Conservation (phyloP, 305 asterid species). For the Andrographis paniculata region DNA sequence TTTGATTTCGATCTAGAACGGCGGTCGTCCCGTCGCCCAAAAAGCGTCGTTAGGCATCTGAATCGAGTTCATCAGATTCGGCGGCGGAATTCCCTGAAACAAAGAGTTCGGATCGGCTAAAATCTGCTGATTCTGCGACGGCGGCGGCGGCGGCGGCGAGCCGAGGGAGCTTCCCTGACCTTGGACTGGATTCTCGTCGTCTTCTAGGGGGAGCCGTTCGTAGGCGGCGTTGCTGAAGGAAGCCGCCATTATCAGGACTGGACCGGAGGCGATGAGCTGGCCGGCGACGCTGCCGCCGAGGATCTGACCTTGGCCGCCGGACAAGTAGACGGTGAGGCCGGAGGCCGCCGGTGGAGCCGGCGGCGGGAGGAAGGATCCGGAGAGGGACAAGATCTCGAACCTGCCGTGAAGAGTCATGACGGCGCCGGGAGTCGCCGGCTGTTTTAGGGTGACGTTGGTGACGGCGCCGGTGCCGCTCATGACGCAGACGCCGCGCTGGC, state of each 20-base stretch:
- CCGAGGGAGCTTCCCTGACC: constrained; percentile 35
- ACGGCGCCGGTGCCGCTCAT: constrained; percentile 64
- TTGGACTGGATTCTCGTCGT: constrained; percentile 34
- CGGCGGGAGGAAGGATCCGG: constrained; percentile 71
- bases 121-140: constrained; percentile 22
- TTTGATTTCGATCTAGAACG: constrained; percentile 28
- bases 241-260: constrained; percentile 65
- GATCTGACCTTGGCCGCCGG: constrained; percentile 79
- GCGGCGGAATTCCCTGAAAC: constrained; percentile 62
- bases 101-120: constrained; percentile 36
- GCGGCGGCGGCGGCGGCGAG: neutral
- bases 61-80: constrained; percentile 28
- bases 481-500: constrained; percentile 71
- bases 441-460: constrained; percentile 47
- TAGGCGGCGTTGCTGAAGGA: constrained; percentile 72
- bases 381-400: constrained; percentile 59
- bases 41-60: constrained; percentile 34
- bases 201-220: constrained; percentile 61
- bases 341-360: constrained; percentile 73
- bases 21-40: constrained; percentile 75
- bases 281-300: constrained; percentile 77
- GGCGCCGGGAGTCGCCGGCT: constrained; percentile 54
- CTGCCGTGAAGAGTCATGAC: constrained; percentile 58
- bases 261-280: constrained; percentile 53
- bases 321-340: constrained; percentile 44